Evolutionary conservation across 495 filamentous ascomycete species (phyloP).

Genomic region (Penicillium coprophilum): DNA sequence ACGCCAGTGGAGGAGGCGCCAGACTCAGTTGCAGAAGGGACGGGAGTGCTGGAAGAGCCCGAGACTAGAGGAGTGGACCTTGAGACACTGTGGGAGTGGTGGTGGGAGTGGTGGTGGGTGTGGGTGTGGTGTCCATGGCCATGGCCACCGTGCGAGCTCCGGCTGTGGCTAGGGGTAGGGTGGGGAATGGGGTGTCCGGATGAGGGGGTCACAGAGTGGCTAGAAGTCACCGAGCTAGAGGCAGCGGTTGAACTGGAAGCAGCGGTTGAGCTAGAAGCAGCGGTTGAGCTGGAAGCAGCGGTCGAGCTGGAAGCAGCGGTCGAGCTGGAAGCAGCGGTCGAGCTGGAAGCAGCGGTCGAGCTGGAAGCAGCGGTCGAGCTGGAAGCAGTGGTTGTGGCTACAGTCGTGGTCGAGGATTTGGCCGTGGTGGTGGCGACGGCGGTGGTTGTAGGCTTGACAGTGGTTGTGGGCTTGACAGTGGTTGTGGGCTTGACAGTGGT

Average conservation of each 20-base stretch:
- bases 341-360: conserved; percentile 12
- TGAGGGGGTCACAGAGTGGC: neutral
- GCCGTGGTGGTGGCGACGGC: too few relatives aligned
- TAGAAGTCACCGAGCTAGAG: conserved; percentile 5
- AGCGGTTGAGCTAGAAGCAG: neutral
- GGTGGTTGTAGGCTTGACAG: too few relatives aligned
- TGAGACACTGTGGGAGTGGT: conserved; percentile 6
- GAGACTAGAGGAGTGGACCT: conserved; percentile 4
- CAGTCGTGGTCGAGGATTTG: too few relatives aligned
- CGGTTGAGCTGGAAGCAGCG: neutral
- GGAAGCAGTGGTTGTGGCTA: conserved; percentile 6
- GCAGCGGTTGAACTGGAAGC: conserved; percentile 13
- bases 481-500: neutral
- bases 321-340: conserved; percentile 11
- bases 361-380: conserved; percentile 19
- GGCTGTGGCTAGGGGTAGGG: conserved; percentile 1
- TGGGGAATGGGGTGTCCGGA: neutral
- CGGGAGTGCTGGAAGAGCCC: neutral
- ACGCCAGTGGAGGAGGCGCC: neutral
- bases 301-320: conserved; percentile 13
- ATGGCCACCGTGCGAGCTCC: conserved; percentile 11
- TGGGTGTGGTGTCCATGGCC: neutral
- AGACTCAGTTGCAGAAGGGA: conserved; percentile 7
- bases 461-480: too few relatives aligned
- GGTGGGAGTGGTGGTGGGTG: neutral